Conservation (phyloP, 805 yeast genomes). For the Metschnikowia orientalis region DNA sequence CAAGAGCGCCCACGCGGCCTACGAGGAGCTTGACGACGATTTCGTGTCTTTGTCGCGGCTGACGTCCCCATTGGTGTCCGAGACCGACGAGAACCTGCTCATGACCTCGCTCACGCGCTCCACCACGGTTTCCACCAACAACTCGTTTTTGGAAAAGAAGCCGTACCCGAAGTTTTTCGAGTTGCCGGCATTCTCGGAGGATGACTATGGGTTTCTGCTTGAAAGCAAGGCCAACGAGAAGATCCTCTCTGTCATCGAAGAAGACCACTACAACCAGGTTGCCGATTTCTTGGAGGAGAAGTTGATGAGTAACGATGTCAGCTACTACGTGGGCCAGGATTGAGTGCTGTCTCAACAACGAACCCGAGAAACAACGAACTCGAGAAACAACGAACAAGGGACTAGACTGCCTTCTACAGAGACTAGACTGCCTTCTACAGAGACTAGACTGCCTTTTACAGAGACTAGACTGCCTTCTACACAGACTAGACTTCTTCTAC, state of each 20-base stretch:
- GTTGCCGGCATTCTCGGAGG: slow-evolving; percentile 29
- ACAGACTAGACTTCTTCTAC: too few relatives aligned
- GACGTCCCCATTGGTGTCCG: slow-evolving; percentile 34
- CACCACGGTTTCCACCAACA: slow-evolving; percentile 37
- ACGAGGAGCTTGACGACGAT: slow-evolving; percentile 19
- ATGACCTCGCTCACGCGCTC: slow-evolving; percentile 40
- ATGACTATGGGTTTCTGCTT: slow-evolving; percentile 18
- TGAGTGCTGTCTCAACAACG: background rate
- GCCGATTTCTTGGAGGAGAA: slow-evolving; percentile 40
- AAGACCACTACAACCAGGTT: slow-evolving; percentile 38
- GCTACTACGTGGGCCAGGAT: slow-evolving; percentile 27
- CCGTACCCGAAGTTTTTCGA: slow-evolving; percentile 24
- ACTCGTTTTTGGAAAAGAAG: slow-evolving; percentile 18
- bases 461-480: too few relatives aligned
- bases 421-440: too few relatives aligned
- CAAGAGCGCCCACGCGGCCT: too few relatives aligned
- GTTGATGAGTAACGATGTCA: slow-evolving; percentile 34
- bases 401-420: too few relatives aligned
- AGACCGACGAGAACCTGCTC: slow-evolving; percentile 30
- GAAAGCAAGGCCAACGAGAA: slow-evolving; percentile 17
- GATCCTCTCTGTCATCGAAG: slow-evolving; percentile 22
- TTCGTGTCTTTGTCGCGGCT: slow-evolving; percentile 33
- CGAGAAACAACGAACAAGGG: too few relatives aligned
- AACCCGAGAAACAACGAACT: too few relatives aligned
- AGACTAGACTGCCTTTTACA: too few relatives aligned